Base-by-base conservation (phyloP, 192 early-diverging fungal genomes). In the Umbelopsis sp. region DNA sequence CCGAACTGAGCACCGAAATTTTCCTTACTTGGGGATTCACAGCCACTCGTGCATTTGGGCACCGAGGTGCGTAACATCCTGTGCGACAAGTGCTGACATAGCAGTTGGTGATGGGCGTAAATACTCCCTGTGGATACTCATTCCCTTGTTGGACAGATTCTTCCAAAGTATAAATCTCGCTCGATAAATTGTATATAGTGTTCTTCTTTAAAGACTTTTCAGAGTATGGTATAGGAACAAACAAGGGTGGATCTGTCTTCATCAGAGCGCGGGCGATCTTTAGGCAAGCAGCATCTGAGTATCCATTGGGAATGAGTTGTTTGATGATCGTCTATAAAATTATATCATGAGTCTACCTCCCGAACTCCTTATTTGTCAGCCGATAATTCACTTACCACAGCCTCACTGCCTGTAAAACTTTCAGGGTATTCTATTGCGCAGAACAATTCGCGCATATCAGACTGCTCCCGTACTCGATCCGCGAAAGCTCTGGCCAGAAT, bases 391-490 rank as follows among this genome's bases (percentile, higher is more conserved):
- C 68, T 49, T 70, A 79, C 78, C 66, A 79, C 52, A 48, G 78
- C 78, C 64, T 79, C 78, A 48, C 69, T 53, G 30, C 78, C 78
- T 8, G 70, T 72, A 46, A 79, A 79, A 70, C 78, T 79, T 8
- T 58, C n/a, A 18, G 78, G 73, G 55, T 79, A 79, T 46, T 72
- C 74, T 6, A 58, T 68, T 4, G 70, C 30, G 46, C 73, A 79
- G 49, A 75, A 74, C 0, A 75, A 46, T n/a, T 70, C 53, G 20
- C 78, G 50, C 2, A 49, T 44, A 23, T 25, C 35, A 18, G 35
- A 30, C 49, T 51, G 30, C 11, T 69, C 37, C 22, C 49, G 48
- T 13, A 69, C 51, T 10, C 18, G 33, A 7, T 9, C 33, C 18
- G 35, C 37, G 20, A 69, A 50, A 6, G 27, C 48, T 15, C 11